Conservation (phyloP, 2,329 filamentous ascomycete species). For the Apiospora marii region DNA sequence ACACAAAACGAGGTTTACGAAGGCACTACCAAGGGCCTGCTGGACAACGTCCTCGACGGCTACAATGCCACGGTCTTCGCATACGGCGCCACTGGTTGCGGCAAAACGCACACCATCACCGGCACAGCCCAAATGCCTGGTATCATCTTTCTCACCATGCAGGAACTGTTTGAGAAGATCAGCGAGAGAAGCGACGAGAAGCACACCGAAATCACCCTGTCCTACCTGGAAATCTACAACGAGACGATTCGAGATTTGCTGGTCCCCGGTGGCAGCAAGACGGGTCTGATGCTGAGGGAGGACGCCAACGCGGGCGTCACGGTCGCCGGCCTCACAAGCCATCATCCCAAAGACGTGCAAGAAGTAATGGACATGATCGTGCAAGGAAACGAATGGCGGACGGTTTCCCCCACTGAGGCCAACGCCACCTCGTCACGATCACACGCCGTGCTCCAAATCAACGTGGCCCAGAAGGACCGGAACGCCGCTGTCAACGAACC, state of each 20-base stretch:
- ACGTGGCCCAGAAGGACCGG: constrained; percentile 90
- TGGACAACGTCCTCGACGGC: constrained; percentile 94
- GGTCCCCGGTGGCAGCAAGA: constrained; percentile 83
- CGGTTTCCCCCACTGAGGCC: constrained; percentile 94
- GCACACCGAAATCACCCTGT: constrained; percentile 87
- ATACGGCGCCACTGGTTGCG: constrained; percentile 96
- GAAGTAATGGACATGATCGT: constrained; percentile 99
- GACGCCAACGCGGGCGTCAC: constrained; percentile 94
- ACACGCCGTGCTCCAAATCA: constrained; percentile 96
- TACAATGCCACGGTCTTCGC: constrained; percentile 99
- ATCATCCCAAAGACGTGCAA: constrained; percentile 88
- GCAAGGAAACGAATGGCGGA: constrained; percentile 90
- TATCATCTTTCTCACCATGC: constrained; percentile 99
- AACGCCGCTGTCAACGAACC: constrained; percentile 93
- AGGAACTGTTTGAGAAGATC: constrained; percentile 97
- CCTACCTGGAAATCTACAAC: constrained; percentile 98
- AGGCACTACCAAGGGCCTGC: constrained; percentile 84
- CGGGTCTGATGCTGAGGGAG: constrained; percentile 89
- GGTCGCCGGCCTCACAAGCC: constrained; percentile 88
- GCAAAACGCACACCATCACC: constrained; percentile 97
- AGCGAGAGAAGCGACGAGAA: constrained; percentile 86
- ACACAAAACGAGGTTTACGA: constrained; percentile 95
- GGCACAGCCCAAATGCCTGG: constrained; percentile 92
- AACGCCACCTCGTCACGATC: constrained; percentile 98
- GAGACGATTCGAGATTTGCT: constrained; percentile 96